Conservation (phyloP, 176 grass and related monocot genomes). For the Coix lacrymajobi region DNA sequence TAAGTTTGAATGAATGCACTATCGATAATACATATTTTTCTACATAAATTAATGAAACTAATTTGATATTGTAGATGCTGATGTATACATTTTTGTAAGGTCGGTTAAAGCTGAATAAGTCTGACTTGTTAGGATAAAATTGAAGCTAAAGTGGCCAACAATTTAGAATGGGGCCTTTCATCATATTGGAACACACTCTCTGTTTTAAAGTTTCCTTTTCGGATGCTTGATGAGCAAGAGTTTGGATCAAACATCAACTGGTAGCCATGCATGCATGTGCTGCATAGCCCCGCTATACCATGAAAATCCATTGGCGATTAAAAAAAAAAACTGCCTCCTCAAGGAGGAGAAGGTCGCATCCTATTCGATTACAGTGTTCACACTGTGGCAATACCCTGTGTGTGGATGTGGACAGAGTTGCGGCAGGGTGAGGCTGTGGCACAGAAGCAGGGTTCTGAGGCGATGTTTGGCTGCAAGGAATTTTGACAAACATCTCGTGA, state of each 20-base stretch:
- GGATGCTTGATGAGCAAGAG: neutral
- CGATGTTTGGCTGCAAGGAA: slow-evolving; percentile 40
- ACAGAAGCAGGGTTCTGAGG: slow-evolving; percentile 16
- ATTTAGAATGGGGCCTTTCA: neutral
- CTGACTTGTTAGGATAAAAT: too few species aligned
- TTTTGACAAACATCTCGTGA: slow-evolving; percentile 72
- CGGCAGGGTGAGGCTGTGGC: slow-evolving; percentile 18
- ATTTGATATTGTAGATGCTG: too few species aligned
- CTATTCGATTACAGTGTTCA: neutral
- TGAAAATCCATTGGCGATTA: neutral
- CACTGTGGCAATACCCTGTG: neutral
- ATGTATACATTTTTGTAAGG: too few species aligned
- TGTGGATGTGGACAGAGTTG: neutral
- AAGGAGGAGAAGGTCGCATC: neutral
- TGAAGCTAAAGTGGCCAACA: neutral
- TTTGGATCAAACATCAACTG: neutral
- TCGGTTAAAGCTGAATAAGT: too few species aligned
- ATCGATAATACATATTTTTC: too few species aligned
- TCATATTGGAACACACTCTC: neutral
- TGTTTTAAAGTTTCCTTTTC: neutral
- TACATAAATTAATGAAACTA: too few species aligned
- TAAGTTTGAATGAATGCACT: too few species aligned
- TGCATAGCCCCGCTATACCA: neutral
- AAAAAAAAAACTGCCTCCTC: neutral
- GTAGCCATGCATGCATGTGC: neutral